These are phyloP conservation scores for Saccharomycopsis sp. DNA, from an alignment of 805 yeast genomes.

Conservation along the genomic window DNA sequence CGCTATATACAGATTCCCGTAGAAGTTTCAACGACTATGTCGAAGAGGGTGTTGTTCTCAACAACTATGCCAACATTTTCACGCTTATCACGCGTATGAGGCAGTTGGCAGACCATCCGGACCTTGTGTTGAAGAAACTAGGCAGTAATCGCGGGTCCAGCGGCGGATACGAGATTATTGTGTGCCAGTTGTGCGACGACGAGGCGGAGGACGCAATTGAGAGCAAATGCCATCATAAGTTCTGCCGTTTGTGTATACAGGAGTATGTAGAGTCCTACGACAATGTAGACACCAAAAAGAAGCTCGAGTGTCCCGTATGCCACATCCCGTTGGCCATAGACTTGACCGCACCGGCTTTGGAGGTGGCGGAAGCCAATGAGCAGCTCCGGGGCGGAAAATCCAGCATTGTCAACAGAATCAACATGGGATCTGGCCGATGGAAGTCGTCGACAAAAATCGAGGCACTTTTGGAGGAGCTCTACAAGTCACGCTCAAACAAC, in stretches of 20 bases:
- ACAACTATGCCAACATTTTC: constrained; percentile 95
- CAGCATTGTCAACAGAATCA: constrained; percentile 80
- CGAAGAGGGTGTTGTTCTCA: constrained; percentile 91
- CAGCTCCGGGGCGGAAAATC: constrained; percentile 46
- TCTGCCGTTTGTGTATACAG: constrained; percentile 85
- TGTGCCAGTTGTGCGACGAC: constrained; percentile 93
- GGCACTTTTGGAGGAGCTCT: constrained; percentile 89
- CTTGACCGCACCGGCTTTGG: constrained; percentile 76
- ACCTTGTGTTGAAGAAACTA: constrained; percentile 73
- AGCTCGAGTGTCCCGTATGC: constrained; percentile 89
- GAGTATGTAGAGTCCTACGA: constrained; percentile 81
- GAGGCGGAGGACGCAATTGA: constrained; percentile 97
- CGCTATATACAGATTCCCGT: constrained; percentile 78
- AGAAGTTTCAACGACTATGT: constrained; percentile 89
- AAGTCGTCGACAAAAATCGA: constrained; percentile 93
- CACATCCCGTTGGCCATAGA: constrained; percentile 91
- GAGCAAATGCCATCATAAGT: constrained; percentile 87
- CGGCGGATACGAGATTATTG: constrained; percentile 43
- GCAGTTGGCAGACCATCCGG: constrained; percentile 98
- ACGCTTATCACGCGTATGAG: constrained; percentile 96
- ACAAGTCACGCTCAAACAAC: constrained; percentile 75
- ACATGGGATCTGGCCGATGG: constrained; percentile 79
- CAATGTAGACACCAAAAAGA: constrained; percentile 31
- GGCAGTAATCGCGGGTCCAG: constrained; percentile 35
- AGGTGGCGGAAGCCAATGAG: constrained; percentile 49